Evolutionary conservation across 805 yeast genomes (phyloP).

Genomic region (Diddensiella caesifluorescens): DNA sequence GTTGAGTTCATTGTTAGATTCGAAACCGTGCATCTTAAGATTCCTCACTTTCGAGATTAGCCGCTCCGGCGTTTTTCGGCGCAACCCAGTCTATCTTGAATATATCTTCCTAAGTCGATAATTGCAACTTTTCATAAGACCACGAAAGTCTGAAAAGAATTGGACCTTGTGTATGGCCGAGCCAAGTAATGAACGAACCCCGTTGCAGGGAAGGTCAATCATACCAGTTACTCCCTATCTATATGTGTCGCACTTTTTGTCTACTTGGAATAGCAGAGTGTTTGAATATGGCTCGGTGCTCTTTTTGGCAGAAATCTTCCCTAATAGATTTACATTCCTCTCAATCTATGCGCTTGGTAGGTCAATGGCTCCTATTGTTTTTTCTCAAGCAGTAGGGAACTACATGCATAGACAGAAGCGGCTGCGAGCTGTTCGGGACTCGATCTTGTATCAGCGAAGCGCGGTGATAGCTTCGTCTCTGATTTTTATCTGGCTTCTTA

Average conservation of each 20-base stretch:
- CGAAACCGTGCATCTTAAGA: too few species aligned
- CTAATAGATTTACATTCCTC: constrained; percentile 33
- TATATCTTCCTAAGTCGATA: too few species aligned
- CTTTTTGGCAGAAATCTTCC: constrained; percentile 34
- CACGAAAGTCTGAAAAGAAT: too few species aligned
- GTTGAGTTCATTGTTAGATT: too few species aligned
- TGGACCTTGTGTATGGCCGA: too few species aligned
- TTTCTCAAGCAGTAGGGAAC: constrained; percentile 29
- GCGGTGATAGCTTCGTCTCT: constrained; percentile 30
- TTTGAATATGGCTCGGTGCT: constrained; percentile 38
- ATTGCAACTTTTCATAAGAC: too few species aligned
- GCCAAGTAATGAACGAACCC: not conserved
- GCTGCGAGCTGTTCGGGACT: constrained; percentile 30
- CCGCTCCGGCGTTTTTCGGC: too few species aligned
- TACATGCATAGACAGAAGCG: constrained; percentile 31
- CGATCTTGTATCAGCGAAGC: constrained; percentile 32
- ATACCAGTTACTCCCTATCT: constrained; percentile 8
- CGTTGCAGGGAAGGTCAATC: not conserved
- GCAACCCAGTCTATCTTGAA: too few species aligned
- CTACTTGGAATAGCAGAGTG: constrained; percentile 38
- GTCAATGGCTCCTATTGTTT: constrained; percentile 28
- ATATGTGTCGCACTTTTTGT: constrained; percentile 34
- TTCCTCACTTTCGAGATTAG: too few species aligned
- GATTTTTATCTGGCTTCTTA: constrained; percentile 21
- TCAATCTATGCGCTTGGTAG: constrained; percentile 35